Percentiles rank a stretch among this genome's conserved stretches.
Conservation (phyloP, 352 stramenopile genomes). For the Phytophthora fragariaefolia region DNA sequence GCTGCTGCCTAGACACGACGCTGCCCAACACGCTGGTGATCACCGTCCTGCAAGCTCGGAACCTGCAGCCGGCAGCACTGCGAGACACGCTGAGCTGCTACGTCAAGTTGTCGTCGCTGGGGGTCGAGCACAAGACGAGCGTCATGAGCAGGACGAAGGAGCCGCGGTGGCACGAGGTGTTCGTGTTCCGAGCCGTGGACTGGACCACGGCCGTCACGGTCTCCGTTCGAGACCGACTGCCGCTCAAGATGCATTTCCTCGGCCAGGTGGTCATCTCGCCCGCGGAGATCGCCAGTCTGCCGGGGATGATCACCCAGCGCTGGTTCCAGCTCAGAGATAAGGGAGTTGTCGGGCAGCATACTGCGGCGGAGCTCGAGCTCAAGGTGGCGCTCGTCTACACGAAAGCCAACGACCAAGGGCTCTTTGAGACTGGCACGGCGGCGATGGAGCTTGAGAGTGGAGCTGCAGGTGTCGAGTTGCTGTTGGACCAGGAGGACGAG, state of each 20-base stretch:
- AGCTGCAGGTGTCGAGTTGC: constrained; percentile 30
- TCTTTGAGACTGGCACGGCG: constrained; percentile 27
- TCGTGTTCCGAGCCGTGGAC: constrained; percentile 73
- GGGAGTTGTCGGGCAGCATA: constrained; percentile 31
- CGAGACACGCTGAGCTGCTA: constrained; percentile 74
- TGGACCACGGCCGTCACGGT: constrained; percentile 70
- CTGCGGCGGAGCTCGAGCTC: constrained; percentile 70
- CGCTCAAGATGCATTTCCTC: constrained; percentile 76
- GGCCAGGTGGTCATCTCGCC: constrained; percentile 67
- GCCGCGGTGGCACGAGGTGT: constrained; percentile 80
- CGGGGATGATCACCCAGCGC: constrained; percentile 62
- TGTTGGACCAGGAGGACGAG: constrained; percentile 79
- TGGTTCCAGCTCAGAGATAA: constrained; percentile 70
- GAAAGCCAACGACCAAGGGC: constrained; percentile 57
- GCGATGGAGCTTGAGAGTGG: constrained; percentile 23
- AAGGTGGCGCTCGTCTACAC: constrained; percentile 77
- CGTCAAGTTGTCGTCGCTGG: constrained; percentile 73
- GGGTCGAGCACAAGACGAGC: constrained; percentile 73
- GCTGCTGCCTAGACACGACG: constrained; percentile 46
- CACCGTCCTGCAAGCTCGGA: constrained; percentile 69
- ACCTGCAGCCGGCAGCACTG: constrained; percentile 53
- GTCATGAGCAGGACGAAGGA: constrained; percentile 69
- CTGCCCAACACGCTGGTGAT: constrained; percentile 77
- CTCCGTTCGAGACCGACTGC: constrained; percentile 73
- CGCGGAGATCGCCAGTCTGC: constrained; percentile 56